Evolutionary conservation across 495 filamentous ascomycete genomes (phyloP), one percentile per base, ranked within the genome.

Genomic region (Penicillium simplicissimum): DNA sequence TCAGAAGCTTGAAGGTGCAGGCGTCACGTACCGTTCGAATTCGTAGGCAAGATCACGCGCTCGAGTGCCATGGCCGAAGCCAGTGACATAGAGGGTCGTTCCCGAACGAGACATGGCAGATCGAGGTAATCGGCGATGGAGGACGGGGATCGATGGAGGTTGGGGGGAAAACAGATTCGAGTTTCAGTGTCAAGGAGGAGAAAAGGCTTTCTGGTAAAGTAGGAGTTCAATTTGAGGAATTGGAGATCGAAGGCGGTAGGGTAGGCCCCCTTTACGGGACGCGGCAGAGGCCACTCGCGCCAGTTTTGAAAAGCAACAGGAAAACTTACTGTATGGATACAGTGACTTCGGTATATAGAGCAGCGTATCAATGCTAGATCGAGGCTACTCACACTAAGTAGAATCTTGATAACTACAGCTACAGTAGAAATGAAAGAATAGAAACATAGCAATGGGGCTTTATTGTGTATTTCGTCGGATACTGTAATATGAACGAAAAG

Each of bases 1-100:
- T 69, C 64, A 64, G 62, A 64, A 70, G 71, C 65, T 72, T 66
- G 71, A 68, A 74, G 67, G 61, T 75, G 74, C 75, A 74, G 80
- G 84, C 84, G 80, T 73, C 67, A 93, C 90, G 84, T 96, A 98
- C 96, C 94, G 91, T 90, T 97, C 93, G 90, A 97, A 97, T 85
- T 99, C 95, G 90, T 97, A 98, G 82, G 95, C 95, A 78, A 99
- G 92, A 81, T 99, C 95, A 85, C 96, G 92, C 75, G 95, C 95
- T 82, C 95, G 93, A 75, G 95, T 99, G 72, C 95, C 96, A 77
- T 96, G 94, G 82, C 94, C 95, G 79, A 99, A 99, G 83, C 95
- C 95, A 63, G 85, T 90, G 64, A 97, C 95, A 83, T 98, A 98
- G 58, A 98, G 92, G 34, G 95, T 98, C 43, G 93, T 96, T 55